These are phyloP conservation scores for Gossypium schwendimanii DNA, from an alignment of 441 rosid genomes.

Conservation along the genomic window DNA sequence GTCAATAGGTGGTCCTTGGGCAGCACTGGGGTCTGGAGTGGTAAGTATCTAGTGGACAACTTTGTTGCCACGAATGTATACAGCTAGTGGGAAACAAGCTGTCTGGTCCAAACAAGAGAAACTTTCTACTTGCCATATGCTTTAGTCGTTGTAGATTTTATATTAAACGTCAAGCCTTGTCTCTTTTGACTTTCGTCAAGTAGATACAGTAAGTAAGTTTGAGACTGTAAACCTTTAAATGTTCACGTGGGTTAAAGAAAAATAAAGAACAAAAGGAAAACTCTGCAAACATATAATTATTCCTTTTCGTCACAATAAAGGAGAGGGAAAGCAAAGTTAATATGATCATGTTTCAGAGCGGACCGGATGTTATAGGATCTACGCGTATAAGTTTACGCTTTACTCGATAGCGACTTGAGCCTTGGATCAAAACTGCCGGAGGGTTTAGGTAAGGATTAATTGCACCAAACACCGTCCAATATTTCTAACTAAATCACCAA, in stretches of 20 bases:
- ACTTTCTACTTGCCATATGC: neutral
- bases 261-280: no score
- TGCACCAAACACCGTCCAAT: no score
- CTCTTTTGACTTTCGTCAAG: neutral
- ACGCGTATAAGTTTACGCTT: neutral
- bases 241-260: no score
- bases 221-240: no score
- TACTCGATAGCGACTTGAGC: neutral
- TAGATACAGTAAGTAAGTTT: no score
- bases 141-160: neutral
- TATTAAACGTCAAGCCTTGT: neutral
- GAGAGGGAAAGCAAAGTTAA: no score
- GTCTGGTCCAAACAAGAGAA: neutral
- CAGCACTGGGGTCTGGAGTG: neutral
- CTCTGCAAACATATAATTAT: no score
- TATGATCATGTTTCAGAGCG: no score
- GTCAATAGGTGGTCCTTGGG: neutral
- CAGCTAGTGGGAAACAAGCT: constrained; percentile 1
- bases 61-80: neutral
- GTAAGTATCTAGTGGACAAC: neutral
- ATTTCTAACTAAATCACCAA: no score
- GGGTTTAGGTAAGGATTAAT: neutral
- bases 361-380: no score
- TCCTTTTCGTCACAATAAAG: no score
- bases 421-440: neutral